A percentile compares a stretch with the other conserved stretches of the same genome.
These are phyloP conservation scores for Hypsizygus marmoreus DNA, from an alignment of 768 basidiomycete genomes.

Conservation along the genomic window DNA sequence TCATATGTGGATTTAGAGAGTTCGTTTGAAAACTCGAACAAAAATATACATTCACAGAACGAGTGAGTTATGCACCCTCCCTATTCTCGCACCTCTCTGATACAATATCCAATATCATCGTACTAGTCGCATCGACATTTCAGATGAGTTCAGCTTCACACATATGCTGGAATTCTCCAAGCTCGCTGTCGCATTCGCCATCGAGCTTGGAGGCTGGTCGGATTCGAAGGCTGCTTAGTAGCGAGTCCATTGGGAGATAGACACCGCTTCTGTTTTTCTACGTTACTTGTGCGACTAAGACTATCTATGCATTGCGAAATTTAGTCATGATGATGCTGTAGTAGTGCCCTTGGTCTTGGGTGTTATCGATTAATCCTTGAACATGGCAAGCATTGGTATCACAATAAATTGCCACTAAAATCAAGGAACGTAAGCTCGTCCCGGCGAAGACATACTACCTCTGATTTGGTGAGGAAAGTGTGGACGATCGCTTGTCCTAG, in stretches of 20 bases:
- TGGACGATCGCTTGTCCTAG: conserved; percentile 38
- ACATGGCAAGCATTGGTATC: background rate
- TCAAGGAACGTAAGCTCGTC: conserved; percentile 38
- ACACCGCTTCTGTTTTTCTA: too few relatives aligned
- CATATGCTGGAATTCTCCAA: conserved; percentile 93
- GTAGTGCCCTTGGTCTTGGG: too few relatives aligned
- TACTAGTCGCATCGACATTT: conserved; percentile 77
- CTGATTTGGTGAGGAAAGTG: conserved; percentile 38
- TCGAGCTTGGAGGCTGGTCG: conserved; percentile 66
- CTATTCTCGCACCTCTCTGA: conserved; percentile 6
- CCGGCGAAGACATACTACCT: conserved; percentile 43
- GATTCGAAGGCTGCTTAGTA: conserved; percentile 7
- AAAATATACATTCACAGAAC: conserved; percentile 76
- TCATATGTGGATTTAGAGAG: conserved; percentile 48
- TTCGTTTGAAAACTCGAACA: conserved; percentile 74
- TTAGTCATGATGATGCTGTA: too few relatives aligned
- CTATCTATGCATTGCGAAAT: too few relatives aligned
- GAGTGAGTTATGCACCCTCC: conserved; percentile 68
- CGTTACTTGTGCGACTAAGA: too few relatives aligned
- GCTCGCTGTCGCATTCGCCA: conserved; percentile 75
- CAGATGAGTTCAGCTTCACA: conserved; percentile 84
- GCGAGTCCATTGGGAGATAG: too few relatives aligned
- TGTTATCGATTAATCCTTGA: too few relatives aligned
- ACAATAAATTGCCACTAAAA: conserved; percentile 9
- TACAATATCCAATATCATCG: conserved; percentile 15